Evolutionary conservation across 371 early-diverging fungal genomes (phyloP), one percentile per base, ranked within the genome.

Genomic region (Mortierella sp.): DNA sequence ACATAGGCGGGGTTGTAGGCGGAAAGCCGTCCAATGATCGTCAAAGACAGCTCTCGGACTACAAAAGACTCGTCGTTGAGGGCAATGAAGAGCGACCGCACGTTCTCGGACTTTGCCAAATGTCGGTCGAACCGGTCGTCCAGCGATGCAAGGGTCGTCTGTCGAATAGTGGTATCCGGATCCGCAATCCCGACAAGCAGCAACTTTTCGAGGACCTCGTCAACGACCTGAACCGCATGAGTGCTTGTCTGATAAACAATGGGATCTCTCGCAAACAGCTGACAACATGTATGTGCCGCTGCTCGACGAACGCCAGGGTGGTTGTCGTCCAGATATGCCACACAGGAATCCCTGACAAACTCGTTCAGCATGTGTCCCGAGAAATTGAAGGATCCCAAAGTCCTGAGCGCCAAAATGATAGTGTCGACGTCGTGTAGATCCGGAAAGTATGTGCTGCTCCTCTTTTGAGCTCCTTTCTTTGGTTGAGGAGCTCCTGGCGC

Each of bases 151-250:
- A 97, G 85, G 1, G 96, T 96, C 0, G 94, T 92, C 67, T 93
- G 91, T 50, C 97, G 91, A 64, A 96, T 96, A 2, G 79, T 85
- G 0, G 95, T 87, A 39, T 97, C 96, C 19, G 91, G 91, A 85
- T 99, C 99, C 14, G 97, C 94, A 72, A 98, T 95, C 7, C 96
- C 98, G 0, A 96, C 96, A 0, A 93, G 91, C 67, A 98, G 85
- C 43, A 99, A 87, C 74, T 93, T 91, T 76, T 96, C 96, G 44
- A 98, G 87, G 0, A 98, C 94, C 69, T 97, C 97, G 40, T 93
- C 92, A 16, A 97, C 95, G 0, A 97, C 92, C 79, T 96, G 93
- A 65, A 95, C 93, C 6, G 96, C 93, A 79, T 97, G 93, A 6
- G 90, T 91, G 71, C 95, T 95, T 22, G 93, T 94, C 85, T 96